phyloP scores from a whole-genome alignment of 2,329 filamentous ascomycete genomes.

The Scedosporium apiospermum region DNA sequence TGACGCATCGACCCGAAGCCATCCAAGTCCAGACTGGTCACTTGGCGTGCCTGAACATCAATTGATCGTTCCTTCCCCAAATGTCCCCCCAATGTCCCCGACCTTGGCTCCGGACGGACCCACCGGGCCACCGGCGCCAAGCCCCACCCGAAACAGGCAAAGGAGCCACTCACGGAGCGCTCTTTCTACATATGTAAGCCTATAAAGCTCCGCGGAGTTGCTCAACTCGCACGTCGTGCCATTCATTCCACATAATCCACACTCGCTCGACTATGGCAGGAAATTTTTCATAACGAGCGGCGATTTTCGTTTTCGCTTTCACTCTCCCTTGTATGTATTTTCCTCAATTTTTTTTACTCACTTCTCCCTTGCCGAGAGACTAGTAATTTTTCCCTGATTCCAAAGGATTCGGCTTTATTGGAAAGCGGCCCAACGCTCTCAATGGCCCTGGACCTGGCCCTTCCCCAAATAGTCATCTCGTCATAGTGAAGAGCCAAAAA shows the following conservation, averaged over 20 bases:
- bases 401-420: not conserved
- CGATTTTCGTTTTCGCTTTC: not conserved
- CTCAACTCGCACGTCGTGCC: not conserved
- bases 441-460: no score
- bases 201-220: not conserved
- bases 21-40: no score
- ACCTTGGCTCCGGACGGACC: not conserved
- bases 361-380: not conserved
- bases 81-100: not conserved
- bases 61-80: not conserved
- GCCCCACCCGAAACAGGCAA: not conserved
- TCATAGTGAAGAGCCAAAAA: not conserved
- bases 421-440: not conserved
- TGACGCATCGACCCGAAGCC: no score
- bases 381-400: not conserved
- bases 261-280: not conserved
- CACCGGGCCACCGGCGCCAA: not conserved
- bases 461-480: no score
- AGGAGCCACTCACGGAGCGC: no score
- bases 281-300: not conserved
- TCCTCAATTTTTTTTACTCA: not conserved
- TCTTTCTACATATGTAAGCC: no score
- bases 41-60: no score
- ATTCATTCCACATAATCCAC: not conserved
- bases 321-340: not conserved